Conservation (phyloP, 768 basidiomycete genomes). For the Collybia nuda region DNA sequence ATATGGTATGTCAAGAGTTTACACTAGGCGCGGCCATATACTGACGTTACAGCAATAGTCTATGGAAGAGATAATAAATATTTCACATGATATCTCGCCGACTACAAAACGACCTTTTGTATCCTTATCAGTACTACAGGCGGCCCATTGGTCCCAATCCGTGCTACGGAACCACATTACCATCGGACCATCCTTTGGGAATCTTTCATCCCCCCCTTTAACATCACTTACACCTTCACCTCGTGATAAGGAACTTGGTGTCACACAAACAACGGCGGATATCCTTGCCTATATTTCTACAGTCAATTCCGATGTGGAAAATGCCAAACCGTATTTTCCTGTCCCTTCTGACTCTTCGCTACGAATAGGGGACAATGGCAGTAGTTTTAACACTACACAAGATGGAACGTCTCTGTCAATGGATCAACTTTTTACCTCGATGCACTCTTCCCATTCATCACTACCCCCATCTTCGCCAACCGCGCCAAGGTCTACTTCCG, state of each 20-base stretch:
- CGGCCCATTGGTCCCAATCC: slow-evolving; percentile 79
- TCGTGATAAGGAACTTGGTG: slow-evolving; percentile 68
- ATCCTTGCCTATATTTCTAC: slow-evolving; percentile 35
- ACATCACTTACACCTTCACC: slow-evolving; percentile 2
- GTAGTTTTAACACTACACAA: slow-evolving; percentile 35
- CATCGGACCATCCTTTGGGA: slow-evolving; percentile 30
- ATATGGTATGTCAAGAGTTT: slow-evolving; percentile 62
- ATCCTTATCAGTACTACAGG: slow-evolving; percentile 63
- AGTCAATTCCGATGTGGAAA: slow-evolving; percentile 12
- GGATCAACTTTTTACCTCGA: slow-evolving; percentile 65
- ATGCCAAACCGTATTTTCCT: slow-evolving; percentile 52
- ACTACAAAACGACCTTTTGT: slow-evolving; percentile 70
- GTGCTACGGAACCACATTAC: slow-evolving; percentile 62
- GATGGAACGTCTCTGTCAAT: slow-evolving; percentile 45
- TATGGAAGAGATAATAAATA: slow-evolving; percentile 74
- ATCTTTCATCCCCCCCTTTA: slow-evolving; percentile 25
- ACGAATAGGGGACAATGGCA: slow-evolving; percentile 72
- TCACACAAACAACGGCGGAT: slow-evolving; percentile 54
- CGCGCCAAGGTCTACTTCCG: slow-evolving; percentile 16
- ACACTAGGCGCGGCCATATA: background rate
- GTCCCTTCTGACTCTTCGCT: slow-evolving; percentile 69
- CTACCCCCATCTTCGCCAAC: slow-evolving; percentile 25
- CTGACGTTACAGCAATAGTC: slow-evolving; percentile 41
- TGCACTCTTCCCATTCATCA: slow-evolving; percentile 19
- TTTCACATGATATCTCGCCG: slow-evolving; percentile 76